These are phyloP conservation scores for Cladosporium sp. DNA, from an alignment of 2,329 filamentous ascomycete genomes.

Conservation along the genomic window DNA sequence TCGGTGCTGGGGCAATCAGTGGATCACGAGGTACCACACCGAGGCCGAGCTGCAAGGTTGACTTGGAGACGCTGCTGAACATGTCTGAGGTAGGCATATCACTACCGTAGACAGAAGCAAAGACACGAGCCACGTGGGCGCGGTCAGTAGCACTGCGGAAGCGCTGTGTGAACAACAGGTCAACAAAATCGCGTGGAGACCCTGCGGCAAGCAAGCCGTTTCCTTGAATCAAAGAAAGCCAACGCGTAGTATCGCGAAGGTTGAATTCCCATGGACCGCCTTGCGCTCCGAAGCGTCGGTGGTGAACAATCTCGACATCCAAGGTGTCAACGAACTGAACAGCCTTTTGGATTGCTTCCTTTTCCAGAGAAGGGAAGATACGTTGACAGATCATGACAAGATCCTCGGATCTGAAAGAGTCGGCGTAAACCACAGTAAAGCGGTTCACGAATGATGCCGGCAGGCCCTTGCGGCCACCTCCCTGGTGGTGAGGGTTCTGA, in stretches of 20 bases:
- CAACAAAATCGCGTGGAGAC: constrained; percentile 66
- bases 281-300: constrained; percentile 48
- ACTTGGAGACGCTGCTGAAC: constrained; percentile 64
- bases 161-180: constrained; percentile 78
- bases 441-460: constrained; percentile 96
- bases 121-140: constrained; percentile 59
- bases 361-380: constrained; percentile 63
- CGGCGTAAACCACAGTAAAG: constrained; percentile 96
- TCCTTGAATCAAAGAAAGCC: constrained; percentile 50
- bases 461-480: constrained; percentile 88
- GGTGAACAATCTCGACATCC: constrained; percentile 63
- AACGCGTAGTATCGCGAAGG: constrained; percentile 80
- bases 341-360: constrained; percentile 58
- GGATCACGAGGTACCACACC: constrained; percentile 61
- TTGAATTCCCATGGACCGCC: constrained; percentile 95
- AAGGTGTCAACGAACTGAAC: constrained; percentile 78
- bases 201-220: constrained; percentile 56
- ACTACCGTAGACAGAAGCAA: constrained; percentile 58
- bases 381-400: constrained; percentile 74
- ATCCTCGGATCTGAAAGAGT: constrained; percentile 78
- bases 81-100: constrained; percentile 47
- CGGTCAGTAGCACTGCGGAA: constrained; percentile 73
- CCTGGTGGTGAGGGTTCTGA: constrained; percentile 96
- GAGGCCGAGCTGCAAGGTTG: constrained; percentile 72
- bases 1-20: constrained; percentile 3